These are phyloP conservation scores for Lichenothelia convexa DNA, from an alignment of 495 filamentous ascomycete genomes.

Conservation along the genomic window DNA sequence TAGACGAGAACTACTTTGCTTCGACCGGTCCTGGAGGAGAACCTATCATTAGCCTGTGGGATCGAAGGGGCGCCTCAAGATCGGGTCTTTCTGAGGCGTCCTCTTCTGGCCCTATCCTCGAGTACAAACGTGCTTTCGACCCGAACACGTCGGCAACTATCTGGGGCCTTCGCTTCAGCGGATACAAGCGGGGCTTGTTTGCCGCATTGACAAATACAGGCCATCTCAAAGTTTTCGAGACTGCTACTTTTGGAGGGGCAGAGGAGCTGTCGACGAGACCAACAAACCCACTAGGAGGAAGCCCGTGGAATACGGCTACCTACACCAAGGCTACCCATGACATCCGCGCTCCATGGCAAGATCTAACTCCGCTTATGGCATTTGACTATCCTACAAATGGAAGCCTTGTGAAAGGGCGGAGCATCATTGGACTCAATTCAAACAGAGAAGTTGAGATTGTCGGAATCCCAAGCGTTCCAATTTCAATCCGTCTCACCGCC, in stretches of 20 bases:
- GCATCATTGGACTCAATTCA: too few relatives aligned
- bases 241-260: background rate
- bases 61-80: constrained; percentile 49
- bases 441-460: too few relatives aligned
- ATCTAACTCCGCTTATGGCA: too few relatives aligned
- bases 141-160: constrained; percentile 32
- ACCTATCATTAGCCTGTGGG: constrained; percentile 68
- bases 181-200: constrained; percentile 51
- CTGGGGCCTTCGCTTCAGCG: constrained; percentile 64
- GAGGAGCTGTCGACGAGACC: background rate
- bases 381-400: too few relatives aligned
- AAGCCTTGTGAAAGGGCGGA: too few relatives aligned
- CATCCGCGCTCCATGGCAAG: constrained; percentile 31
- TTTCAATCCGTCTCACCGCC: too few relatives aligned
- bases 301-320: constrained; percentile 28
- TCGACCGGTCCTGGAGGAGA: constrained; percentile 58
- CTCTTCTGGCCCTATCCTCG: constrained; percentile 37
- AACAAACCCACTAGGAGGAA: constrained; percentile 1
- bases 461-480: too few relatives aligned
- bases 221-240: constrained; percentile 46
- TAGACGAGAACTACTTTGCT: constrained; percentile 86
- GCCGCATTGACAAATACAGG: constrained; percentile 62
- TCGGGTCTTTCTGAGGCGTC: constrained; percentile 22
- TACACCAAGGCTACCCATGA: constrained; percentile 34
- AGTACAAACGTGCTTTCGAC: constrained; percentile 46